Conservation (phyloP, 331 rosid genomes). For the Malus hybrid region DNA sequence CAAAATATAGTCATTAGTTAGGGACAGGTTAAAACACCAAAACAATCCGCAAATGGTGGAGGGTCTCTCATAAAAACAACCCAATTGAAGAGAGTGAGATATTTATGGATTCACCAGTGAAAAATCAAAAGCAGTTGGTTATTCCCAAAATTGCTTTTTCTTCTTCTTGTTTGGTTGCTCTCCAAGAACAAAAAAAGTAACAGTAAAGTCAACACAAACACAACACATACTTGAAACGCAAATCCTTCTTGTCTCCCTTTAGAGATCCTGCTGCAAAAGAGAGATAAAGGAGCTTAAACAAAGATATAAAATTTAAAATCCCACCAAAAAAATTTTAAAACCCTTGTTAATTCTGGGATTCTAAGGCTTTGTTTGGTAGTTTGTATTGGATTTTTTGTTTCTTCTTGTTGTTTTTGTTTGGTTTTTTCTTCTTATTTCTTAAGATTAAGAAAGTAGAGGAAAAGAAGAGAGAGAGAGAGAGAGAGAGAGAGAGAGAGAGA, state of each 20-base stretch:
- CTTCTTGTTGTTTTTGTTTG: background rate
- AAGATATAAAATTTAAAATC: background rate
- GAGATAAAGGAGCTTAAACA: background rate
- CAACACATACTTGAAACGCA: background rate
- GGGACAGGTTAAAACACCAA: background rate
- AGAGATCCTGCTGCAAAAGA: background rate
- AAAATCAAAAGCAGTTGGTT: background rate
- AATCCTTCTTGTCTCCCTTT: background rate
- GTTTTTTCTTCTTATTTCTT: background rate
- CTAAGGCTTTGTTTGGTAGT: background rate
- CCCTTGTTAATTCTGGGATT: background rate
- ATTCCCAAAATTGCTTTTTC: background rate
- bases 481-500: background rate
- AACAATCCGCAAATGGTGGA: constrained; percentile 2
- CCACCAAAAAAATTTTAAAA: background rate
- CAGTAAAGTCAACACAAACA: background rate
- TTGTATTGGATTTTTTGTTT: background rate
- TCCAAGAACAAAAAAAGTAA: background rate
- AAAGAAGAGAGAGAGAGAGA: background rate
- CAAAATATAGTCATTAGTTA: background rate
- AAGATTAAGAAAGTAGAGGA: background rate
- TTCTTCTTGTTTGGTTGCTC: background rate
- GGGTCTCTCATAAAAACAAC: background rate
- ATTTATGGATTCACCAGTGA: constrained; percentile 6
- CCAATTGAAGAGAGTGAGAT: background rate